Percentiles rank a stretch among this genome's conserved stretches.
phyloP scores from a whole-genome alignment of 2,329 filamentous ascomycete species.

The Hymenoscyphus occultus region DNA sequence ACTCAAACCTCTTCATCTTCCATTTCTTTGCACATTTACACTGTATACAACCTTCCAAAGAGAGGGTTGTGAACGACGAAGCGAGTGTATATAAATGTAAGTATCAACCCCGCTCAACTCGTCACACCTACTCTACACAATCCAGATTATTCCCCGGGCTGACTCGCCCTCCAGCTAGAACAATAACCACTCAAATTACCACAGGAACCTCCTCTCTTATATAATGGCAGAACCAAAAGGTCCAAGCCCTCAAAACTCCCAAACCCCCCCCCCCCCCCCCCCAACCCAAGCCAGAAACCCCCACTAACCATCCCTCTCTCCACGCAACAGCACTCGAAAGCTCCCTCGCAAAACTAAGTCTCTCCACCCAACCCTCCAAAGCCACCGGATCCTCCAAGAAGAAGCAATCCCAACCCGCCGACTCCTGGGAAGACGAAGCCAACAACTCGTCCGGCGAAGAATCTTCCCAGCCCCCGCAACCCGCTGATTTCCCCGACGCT shows the following conservation, averaged over 20 bases:
- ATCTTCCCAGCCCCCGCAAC: slow-evolving; percentile 29
- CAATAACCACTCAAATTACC: slow-evolving; percentile 2
- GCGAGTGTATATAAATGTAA: neutral
- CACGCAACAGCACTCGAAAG: slow-evolving; percentile 28
- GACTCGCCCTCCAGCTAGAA: slow-evolving; percentile 6
- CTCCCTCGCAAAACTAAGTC: slow-evolving; percentile 31
- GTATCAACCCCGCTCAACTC: neutral
- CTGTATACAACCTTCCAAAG: neutral
- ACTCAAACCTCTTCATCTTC: neutral
- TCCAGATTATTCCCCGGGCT: slow-evolving; percentile 1
- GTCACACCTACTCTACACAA: neutral
- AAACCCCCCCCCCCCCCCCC: slow-evolving; percentile 3
- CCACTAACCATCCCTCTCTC: slow-evolving; percentile 7
- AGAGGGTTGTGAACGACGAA: neutral
- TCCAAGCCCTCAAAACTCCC: slow-evolving; percentile 7
- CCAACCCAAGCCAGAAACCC: neutral
- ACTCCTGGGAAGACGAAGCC: slow-evolving; percentile 77
- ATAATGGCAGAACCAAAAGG: slow-evolving; percentile 28
- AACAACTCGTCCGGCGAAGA: slow-evolving; percentile 39
- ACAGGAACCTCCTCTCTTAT: neutral
- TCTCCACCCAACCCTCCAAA: slow-evolving; percentile 28
- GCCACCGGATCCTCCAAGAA: slow-evolving; percentile 31
- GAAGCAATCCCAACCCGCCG: slow-evolving; percentile 44
- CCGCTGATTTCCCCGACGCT: slow-evolving; percentile 42
- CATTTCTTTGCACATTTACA: neutral